These are phyloP conservation scores for Castanospermum australe DNA, from an alignment of 306 rosid genomes.

Conservation along the genomic window DNA sequence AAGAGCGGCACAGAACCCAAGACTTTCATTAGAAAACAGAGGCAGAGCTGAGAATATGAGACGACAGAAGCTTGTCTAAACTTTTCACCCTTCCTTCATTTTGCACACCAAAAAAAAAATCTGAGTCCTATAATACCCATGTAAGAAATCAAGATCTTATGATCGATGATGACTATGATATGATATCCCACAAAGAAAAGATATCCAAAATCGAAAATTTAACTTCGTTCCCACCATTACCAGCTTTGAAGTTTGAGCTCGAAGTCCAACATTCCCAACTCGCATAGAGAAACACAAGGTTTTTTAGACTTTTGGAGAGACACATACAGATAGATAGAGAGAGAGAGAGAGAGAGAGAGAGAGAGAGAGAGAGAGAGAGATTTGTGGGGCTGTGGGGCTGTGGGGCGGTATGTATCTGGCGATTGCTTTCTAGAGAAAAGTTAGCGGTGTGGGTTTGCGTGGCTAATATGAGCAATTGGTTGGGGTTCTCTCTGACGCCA, in stretches of 20 bases:
- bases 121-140: not conserved
- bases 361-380: too few species aligned
- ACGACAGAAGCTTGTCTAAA: conserved; percentile 42
- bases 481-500: conserved; percentile 92
- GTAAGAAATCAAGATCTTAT: conserved; percentile 44
- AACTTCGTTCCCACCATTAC: conserved; percentile 31
- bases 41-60: conserved; percentile 59
- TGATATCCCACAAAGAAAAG: too few species aligned
- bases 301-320: conserved; percentile 22
- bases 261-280: conserved; percentile 44
- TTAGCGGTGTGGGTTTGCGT: not conserved
- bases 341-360: conserved; percentile 17
- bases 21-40: conserved; percentile 52
- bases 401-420: too few species aligned
- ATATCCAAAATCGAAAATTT: not conserved
- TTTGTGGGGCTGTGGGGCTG: conserved; percentile 17
- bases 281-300: conserved; percentile 32
- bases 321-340: not conserved
- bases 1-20: conserved; percentile 77
- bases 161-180: too few species aligned
- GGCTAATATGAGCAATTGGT: conserved; percentile 78
- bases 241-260: conserved; percentile 70
- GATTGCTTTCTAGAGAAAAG: conserved; percentile 26
- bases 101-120: not conserved
- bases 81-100: conserved; percentile 30